phyloP scores from a whole-genome alignment of 2,329 filamentous ascomycete genomes.

The Corinectria fuckeliana region DNA sequence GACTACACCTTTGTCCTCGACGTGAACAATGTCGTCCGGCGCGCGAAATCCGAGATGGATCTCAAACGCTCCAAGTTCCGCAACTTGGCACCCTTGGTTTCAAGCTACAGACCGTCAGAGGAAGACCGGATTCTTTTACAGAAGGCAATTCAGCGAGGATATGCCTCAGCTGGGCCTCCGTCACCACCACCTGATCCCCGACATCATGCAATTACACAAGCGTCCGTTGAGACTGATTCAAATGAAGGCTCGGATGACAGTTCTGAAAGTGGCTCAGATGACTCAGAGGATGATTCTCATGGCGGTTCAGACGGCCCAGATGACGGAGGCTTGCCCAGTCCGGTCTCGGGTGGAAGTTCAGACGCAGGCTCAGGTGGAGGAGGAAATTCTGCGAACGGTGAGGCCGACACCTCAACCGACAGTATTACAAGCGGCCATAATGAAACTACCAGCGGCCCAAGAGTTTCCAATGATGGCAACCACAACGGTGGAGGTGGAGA shows the following conservation, averaged over 20 bases:
- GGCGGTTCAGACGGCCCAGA: not conserved
- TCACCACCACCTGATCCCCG: not conserved
- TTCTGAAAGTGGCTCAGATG: not conserved
- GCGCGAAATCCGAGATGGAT: slow-evolving; percentile 22
- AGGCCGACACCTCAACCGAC: not conserved
- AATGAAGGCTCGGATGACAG: not conserved
- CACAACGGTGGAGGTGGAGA: not conserved
- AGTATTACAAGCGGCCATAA: too few relatives aligned
- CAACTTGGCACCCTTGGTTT: slow-evolving; percentile 31
- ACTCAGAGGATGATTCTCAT: not conserved
- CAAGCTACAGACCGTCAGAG: slow-evolving; percentile 3
- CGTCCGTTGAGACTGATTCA: not conserved
- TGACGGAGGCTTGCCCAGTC: not conserved
- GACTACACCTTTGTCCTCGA: slow-evolving; percentile 41
- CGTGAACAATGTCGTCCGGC: slow-evolving; percentile 33
- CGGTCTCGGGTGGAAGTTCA: not conserved
- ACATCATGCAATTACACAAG: too few relatives aligned
- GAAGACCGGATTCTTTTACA: slow-evolving; percentile 1
- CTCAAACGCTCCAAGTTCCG: slow-evolving; percentile 22
- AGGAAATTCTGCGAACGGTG: not conserved
- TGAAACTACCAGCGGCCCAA: too few relatives aligned
- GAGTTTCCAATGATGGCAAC: too few relatives aligned
- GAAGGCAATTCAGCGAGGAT: not conserved
- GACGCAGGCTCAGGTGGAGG: not conserved
- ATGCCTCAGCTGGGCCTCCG: not conserved